Evolutionary conservation across 1,284 basidiomycete species (phyloP), one percentile per base, ranked within the genome.

Genomic region (Serendipita sp.): DNA sequence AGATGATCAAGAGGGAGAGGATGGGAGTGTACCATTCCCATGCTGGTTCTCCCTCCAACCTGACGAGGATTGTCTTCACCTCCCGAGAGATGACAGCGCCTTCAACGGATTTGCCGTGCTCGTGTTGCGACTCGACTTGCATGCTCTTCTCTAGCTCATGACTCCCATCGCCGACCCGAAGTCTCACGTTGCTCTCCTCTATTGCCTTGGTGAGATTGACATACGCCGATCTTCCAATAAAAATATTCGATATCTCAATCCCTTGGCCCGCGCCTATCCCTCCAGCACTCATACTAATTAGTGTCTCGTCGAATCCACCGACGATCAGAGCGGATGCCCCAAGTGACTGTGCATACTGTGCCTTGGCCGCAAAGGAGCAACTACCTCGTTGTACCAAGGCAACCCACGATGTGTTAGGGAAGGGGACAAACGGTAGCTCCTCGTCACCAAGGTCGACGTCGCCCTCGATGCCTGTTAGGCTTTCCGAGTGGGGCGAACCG

Each of bases 321-420:
- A 96, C 89, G n/a, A 95, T 82, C 30, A 93, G 85, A 1, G 86
- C 91, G 66, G 78, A 81, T 0, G 92, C 91, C n/a, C 91, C 92
- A 10, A 91, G 75, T 47, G 80, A 76, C 71, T 93, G 89, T 0
- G 91, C 90, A 68, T 89, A 84, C 60, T 88, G 76, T 22, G 81
- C 88, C 75, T 96, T 96, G 68, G 84, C 85, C 12, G 89, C 86
- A 71, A 96, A 96, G 62, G 91, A 84, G 70, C 93, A 96, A 58
- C 82, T 76, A 0, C 92, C 92, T 55, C 93, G 77, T 71, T 93
- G 88, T 0, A 94, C 83, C 55, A 95, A 78, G 0, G 89, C 93
- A 70, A 95, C 87, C 83, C 89, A 91, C 0, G 82, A 76, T 63
- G 53, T 58, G n/a, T 58, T 58, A 10, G 53, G 53, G n/a, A 58